A percentile compares a stretch with the other conserved stretches of the same genome.
These are phyloP conservation scores for Solanum bulbocastanum DNA, from an alignment of 257 asterid genomes.

Conservation along the genomic window DNA sequence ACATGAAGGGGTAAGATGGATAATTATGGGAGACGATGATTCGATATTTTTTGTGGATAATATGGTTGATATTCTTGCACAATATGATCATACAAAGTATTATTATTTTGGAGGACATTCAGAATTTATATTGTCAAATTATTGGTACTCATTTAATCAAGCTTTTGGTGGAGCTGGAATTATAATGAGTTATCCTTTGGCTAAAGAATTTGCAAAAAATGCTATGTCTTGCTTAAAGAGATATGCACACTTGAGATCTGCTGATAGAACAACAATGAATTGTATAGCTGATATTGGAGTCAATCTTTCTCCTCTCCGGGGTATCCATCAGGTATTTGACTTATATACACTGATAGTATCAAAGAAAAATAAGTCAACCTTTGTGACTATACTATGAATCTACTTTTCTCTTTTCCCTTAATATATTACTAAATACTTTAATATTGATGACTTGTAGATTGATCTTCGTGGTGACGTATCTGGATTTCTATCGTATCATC, in stretches of 20 bases:
- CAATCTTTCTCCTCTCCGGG: slow-evolving; percentile 16
- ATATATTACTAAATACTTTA: background rate
- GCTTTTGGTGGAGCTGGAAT: slow-evolving; percentile 31
- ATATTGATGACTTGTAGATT: slow-evolving; percentile 15
- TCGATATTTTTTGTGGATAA: slow-evolving; percentile 19
- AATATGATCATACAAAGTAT: slow-evolving; percentile 19
- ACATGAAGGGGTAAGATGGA: slow-evolving; percentile 15
- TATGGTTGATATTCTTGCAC: slow-evolving; percentile 7
- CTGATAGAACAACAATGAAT: slow-evolving; percentile 12
- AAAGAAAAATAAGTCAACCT: background rate
- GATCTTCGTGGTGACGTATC: slow-evolving; percentile 58
- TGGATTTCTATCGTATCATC: slow-evolving; percentile 55
- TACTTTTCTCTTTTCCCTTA: background rate
- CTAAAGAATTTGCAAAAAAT: slow-evolving; percentile 3
- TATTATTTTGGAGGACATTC: slow-evolving; percentile 20
- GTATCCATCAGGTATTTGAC: slow-evolving; percentile 23
- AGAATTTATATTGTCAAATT: slow-evolving; percentile 9
- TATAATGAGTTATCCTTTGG: slow-evolving; percentile 21
- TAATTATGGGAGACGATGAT: slow-evolving; percentile 28
- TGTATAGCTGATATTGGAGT: slow-evolving; percentile 25
- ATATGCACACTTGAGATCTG: slow-evolving; percentile 1
- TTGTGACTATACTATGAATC: background rate
- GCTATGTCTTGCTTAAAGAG: slow-evolving; percentile 16
- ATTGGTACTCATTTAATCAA: slow-evolving; percentile 8
- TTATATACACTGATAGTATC: background rate